A percentile compares a stretch with the other conserved stretches of the same genome.
These are phyloP conservation scores for Populus nigra DNA, from an alignment of 345 rosid genomes.

Conservation along the genomic window DNA sequence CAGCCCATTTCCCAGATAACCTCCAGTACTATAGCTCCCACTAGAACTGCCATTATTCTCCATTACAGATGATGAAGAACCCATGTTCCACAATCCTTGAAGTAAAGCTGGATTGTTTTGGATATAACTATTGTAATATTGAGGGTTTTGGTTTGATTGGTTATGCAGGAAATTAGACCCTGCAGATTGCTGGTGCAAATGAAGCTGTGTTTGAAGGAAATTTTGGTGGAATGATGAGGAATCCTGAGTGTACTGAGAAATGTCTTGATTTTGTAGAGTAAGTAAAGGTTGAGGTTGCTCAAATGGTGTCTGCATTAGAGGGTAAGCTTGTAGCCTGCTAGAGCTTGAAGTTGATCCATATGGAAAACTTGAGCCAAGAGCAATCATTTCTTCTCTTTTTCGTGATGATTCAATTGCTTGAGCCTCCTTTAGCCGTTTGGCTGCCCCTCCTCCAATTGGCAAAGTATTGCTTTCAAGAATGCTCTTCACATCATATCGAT, in stretches of 20 bases:
- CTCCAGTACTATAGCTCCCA: constrained; percentile 46
- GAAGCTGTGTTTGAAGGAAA: constrained; percentile 77
- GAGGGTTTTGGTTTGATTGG: constrained; percentile 44
- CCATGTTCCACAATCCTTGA: constrained; percentile 64
- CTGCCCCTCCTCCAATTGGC: constrained; percentile 98
- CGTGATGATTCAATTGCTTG: constrained; percentile 85
- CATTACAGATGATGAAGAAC: constrained; percentile 36
- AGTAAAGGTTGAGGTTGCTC: constrained; percentile 62
- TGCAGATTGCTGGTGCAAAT: constrained; percentile 58
- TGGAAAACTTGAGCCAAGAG: constrained; percentile 63
- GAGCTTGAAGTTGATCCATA: constrained; percentile 47
- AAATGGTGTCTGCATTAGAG: constrained; percentile 54
- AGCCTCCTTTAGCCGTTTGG: constrained; percentile 93
- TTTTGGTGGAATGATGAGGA: constrained; percentile 53
- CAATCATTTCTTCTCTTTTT: constrained; percentile 83
- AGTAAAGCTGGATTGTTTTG: constrained; percentile 67
- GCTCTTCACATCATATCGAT: constrained; percentile 88
- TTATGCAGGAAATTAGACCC: constrained; percentile 35
- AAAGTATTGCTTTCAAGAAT: constrained; percentile 91
- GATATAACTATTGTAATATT: constrained; percentile 62
- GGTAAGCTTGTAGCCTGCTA: constrained; percentile 55
- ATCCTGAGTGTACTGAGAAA: constrained; percentile 60
- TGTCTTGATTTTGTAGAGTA: constrained; percentile 67
- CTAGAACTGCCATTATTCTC: constrained; percentile 38
- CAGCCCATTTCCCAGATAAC: constrained; percentile 54